Evolutionary conservation across 495 filamentous ascomycete species (phyloP).

Genomic region (Hypoxylon subgilvum): DNA sequence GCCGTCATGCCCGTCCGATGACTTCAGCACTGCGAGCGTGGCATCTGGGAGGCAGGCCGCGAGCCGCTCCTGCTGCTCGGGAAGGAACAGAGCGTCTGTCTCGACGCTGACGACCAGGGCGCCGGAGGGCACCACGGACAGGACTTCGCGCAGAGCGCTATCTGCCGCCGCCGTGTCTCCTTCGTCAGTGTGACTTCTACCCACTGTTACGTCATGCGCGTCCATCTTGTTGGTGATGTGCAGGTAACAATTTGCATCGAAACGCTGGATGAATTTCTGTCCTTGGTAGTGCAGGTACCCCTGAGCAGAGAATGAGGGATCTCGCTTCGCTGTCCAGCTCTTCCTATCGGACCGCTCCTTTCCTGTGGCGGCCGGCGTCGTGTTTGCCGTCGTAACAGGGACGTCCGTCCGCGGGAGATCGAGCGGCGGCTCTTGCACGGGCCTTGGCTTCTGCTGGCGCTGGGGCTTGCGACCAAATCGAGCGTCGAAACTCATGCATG

Average conservation of each 20-base stretch:
- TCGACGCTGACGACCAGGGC: slow-evolving; percentile 46
- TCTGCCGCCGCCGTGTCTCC: slow-evolving; percentile 6
- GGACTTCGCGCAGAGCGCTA: slow-evolving; percentile 21
- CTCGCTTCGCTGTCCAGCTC: slow-evolving; percentile 27
- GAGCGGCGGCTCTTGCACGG: slow-evolving; percentile 28
- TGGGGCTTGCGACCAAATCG: slow-evolving; percentile 45
- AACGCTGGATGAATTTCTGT: slow-evolving; percentile 46
- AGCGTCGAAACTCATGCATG: slow-evolving; percentile 42
- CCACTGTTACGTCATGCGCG: slow-evolving; percentile 44
- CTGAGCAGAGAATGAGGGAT: slow-evolving; percentile 43
- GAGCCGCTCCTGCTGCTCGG: slow-evolving; percentile 43
- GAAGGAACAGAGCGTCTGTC: slow-evolving; percentile 44
- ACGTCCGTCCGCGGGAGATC: slow-evolving; percentile 29
- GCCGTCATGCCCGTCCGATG: slow-evolving; percentile 46
- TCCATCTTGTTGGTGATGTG: slow-evolving; percentile 50
- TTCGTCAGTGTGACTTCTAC: slow-evolving; percentile 3
- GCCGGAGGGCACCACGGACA: slow-evolving; percentile 30
- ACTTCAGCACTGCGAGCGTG: slow-evolving; percentile 36
- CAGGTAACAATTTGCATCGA: slow-evolving; percentile 50
- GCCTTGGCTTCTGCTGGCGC: slow-evolving; percentile 21
- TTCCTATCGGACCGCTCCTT: slow-evolving; percentile 21
- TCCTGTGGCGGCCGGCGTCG: not conserved
- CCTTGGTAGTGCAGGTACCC: slow-evolving; percentile 49
- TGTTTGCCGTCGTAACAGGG: not conserved
- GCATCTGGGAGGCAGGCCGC: slow-evolving; percentile 41